These are phyloP conservation scores for Schizothecium vesticola DNA, from an alignment of 495 filamentous ascomycete genomes.

Conservation along the genomic window DNA sequence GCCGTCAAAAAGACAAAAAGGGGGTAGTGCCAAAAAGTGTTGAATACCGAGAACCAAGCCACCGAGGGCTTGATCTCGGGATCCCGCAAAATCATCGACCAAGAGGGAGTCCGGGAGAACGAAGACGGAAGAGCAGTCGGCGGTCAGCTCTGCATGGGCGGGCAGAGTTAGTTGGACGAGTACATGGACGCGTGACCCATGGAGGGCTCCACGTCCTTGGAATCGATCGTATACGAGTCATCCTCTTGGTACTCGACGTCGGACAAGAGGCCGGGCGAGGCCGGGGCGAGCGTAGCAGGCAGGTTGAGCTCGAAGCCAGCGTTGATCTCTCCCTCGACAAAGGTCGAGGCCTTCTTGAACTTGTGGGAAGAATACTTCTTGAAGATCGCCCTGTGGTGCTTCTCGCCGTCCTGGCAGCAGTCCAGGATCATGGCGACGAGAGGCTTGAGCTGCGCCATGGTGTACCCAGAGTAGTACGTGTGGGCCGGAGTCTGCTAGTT, in stretches of 20 bases:
- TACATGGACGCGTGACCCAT: conserved; percentile 8
- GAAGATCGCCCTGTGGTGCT: conserved; percentile 79
- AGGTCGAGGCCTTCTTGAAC: conserved; percentile 76
- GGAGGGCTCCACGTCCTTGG: conserved; percentile 26
- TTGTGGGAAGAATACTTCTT: conserved; percentile 85
- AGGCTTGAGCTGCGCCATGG: conserved; percentile 72
- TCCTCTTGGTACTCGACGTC: conserved; percentile 5
- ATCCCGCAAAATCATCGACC: not conserved
- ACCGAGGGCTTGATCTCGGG: not conserved
- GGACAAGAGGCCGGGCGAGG: not conserved
- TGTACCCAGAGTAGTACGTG: conserved; percentile 89
- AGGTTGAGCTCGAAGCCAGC: conserved; percentile 45
- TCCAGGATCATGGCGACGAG: conserved; percentile 72
- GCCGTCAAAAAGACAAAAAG: not conserved
- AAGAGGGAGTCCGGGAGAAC: not conserved
- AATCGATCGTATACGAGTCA: not conserved
- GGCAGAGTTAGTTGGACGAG: not conserved
- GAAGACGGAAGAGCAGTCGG: not conserved
- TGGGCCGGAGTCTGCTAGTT: conserved; percentile 64
- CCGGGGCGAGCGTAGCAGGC: not conserved
- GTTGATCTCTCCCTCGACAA: conserved; percentile 66
- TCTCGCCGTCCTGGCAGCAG: conserved; percentile 74
- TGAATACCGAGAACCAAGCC: not conserved
- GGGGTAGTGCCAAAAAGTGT: not conserved
- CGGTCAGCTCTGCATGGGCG: not conserved